These are phyloP conservation scores for Lonicera japonica DNA, from an alignment of 129 eudicot species.

Conservation along the genomic window DNA sequence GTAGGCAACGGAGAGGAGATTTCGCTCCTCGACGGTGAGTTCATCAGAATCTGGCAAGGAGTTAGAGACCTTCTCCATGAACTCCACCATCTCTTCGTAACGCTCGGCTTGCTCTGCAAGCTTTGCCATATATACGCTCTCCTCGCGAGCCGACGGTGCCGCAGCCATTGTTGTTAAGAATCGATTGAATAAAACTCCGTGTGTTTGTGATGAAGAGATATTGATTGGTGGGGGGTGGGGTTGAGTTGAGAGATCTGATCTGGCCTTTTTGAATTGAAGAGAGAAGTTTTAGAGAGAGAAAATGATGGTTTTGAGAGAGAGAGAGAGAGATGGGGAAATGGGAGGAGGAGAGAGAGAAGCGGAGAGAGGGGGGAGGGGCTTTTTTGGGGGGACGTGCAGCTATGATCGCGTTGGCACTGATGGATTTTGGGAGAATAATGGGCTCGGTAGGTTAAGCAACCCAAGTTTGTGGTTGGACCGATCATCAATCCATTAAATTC, in stretches of 20 bases:
- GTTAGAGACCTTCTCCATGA: constrained; percentile 65
- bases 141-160: constrained; percentile 54
- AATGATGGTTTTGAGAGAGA: constrained; percentile 10
- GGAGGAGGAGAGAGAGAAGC: not conserved
- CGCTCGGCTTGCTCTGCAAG: constrained; percentile 80
- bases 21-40: constrained; percentile 64
- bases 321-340: too few relatives aligned
- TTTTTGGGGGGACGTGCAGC: not conserved
- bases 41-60: constrained; percentile 44
- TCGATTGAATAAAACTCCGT: not conserved
- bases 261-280: not conserved
- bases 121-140: constrained; percentile 62
- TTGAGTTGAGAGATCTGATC: not conserved
- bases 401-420: constrained; percentile 11
- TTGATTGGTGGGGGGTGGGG: too few relatives aligned
- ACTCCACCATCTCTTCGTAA: constrained; percentile 75
- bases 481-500: too few relatives aligned
- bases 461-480: too few relatives aligned
- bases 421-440: not conserved
- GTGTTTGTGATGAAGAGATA: not conserved
- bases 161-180: constrained; percentile 15
- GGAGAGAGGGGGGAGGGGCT: constrained; percentile 10
- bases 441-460: too few relatives aligned
- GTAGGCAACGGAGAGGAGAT: constrained; percentile 73
- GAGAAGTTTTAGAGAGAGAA: not conserved